Evolutionary conservation across 2,329 filamentous ascomycete genomes (phyloP).

Genomic region (Aspergillus novofumigatus): DNA sequence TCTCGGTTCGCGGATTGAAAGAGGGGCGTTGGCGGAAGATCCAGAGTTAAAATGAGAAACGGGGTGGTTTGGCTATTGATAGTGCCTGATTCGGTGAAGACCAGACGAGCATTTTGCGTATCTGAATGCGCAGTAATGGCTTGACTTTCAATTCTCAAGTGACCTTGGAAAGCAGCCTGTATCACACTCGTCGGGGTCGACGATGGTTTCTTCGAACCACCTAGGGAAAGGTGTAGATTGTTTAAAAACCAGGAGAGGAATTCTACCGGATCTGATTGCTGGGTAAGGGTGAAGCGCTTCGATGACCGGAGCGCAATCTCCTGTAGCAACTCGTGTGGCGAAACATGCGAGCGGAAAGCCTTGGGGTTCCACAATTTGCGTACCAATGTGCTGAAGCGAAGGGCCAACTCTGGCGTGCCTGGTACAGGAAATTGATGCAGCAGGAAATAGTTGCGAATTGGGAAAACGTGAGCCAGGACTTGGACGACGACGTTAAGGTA

Average conservation of each 20-base stretch:
- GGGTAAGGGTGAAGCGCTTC: conserved; percentile 86
- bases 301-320: conserved; percentile 86
- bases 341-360: conserved; percentile 95
- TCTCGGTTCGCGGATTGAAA: conserved; percentile 93
- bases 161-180: conserved; percentile 90
- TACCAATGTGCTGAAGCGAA: conserved; percentile 82
- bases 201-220: conserved; percentile 81
- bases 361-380: conserved; percentile 98
- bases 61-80: conserved; percentile 73
- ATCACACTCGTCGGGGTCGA: conserved; percentile 66
- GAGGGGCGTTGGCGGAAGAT: conserved; percentile 84
- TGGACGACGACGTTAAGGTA: conserved; percentile 96
- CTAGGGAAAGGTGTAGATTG: conserved; percentile 85
- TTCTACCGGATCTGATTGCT: conserved; percentile 91
- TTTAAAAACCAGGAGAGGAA: conserved; percentile 98
- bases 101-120: conserved; percentile 71
- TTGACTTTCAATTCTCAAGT: conserved; percentile 87
- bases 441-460: conserved; percentile 86
- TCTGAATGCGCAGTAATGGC: conserved; percentile 89
- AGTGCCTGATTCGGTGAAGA: conserved; percentile 84
- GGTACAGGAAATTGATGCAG: conserved; percentile 69
- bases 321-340: conserved; percentile 92
- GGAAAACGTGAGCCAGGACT: conserved; percentile 81
- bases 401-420: conserved; percentile 70
- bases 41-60: conserved; percentile 88